These are phyloP conservation scores for Rhododendron williamsianum DNA, from an alignment of 148 eudicot genomes.

Conservation along the genomic window DNA sequence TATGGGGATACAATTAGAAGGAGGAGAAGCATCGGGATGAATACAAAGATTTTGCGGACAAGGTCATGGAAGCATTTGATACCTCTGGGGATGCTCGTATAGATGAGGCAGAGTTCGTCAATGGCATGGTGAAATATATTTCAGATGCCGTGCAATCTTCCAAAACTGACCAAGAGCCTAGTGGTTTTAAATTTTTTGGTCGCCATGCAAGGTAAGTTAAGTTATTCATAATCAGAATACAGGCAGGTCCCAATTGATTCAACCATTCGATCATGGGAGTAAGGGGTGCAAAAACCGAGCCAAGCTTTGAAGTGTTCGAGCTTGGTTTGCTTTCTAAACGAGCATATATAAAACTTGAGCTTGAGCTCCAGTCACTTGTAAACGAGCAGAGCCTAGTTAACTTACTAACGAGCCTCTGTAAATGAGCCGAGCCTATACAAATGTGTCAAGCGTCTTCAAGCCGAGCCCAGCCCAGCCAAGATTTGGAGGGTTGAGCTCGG, in stretches of 20 bases:
- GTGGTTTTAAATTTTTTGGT: neutral
- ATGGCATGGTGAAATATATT: slow-evolving; percentile 3
- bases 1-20: slow-evolving; percentile 22
- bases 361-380: too few relatives aligned
- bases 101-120: slow-evolving; percentile 16
- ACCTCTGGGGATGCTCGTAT: slow-evolving; percentile 23
- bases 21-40: slow-evolving; percentile 14
- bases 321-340: too few relatives aligned
- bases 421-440: too few relatives aligned
- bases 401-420: too few relatives aligned
- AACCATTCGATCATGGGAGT: neutral
- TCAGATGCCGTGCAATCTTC: slow-evolving; percentile 9
- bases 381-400: too few relatives aligned
- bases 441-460: too few relatives aligned
- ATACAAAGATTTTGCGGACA: slow-evolving; percentile 12
- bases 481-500: too few relatives aligned
- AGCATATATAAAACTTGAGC: too few relatives aligned
- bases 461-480: too few relatives aligned
- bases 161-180: neutral
- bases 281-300: too few relatives aligned
- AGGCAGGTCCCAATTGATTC: neutral
- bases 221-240: neutral
- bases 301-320: too few relatives aligned
- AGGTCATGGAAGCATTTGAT: slow-evolving; percentile 21
- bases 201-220: neutral